phyloP scores from a whole-genome alignment of 78 protist species.

The Dictyostelium intermedium region DNA sequence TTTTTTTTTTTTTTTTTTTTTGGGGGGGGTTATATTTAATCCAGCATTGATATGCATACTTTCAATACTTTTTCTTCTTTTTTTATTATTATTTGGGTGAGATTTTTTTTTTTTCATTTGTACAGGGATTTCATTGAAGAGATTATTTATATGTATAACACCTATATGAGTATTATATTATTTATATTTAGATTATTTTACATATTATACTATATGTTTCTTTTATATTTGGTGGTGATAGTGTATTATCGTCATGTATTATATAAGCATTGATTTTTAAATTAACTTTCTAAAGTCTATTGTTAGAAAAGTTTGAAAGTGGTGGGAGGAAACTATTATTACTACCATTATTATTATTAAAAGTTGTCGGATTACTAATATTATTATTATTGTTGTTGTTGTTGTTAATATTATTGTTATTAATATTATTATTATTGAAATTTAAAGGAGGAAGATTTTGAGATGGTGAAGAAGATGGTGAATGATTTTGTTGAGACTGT shows the following conservation, averaged over 20 bases:
- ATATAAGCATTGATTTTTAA: not conserved
- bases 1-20: not conserved
- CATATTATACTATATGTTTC: not conserved
- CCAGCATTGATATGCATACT: not conserved
- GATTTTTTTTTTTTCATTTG: not conserved
- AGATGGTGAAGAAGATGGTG: not conserved
- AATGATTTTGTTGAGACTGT: not conserved
- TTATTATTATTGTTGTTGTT: not conserved
- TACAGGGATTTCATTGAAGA: not conserved
- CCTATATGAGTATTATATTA: conserved; percentile 5
- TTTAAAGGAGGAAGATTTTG: not conserved
- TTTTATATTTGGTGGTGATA: not conserved
- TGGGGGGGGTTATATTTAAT: too few relatives aligned
- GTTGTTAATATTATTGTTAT: not conserved
- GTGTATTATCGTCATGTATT: too few relatives aligned
- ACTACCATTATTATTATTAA: not conserved
- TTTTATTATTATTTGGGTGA: not conserved
- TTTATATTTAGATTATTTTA: not conserved
- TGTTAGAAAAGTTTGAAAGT: not conserved
- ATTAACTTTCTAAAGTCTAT: not conserved
- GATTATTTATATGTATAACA: not conserved
- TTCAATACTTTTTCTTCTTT: not conserved
- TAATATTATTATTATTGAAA: not conserved
- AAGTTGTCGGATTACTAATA: not conserved
- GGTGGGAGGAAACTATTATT: not conserved